Base-by-base conservation (phyloP, 768 basidiomycete species). In the Mycena alexandri region DNA sequence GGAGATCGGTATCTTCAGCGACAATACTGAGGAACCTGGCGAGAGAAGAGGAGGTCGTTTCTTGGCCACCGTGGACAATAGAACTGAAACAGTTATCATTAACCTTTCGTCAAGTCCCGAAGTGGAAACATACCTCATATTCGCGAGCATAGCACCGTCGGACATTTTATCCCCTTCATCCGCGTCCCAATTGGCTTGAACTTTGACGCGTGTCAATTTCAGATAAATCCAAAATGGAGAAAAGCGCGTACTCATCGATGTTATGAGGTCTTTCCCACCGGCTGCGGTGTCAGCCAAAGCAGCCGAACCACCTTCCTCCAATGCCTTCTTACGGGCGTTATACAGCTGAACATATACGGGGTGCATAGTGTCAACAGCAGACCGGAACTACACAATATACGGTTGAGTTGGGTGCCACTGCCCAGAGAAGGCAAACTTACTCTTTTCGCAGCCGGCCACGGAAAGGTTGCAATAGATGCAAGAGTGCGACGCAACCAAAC, bases 41-140 rank as follows among this genome's bases (percentile, higher is more conserved):
- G 14, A 82, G 71, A 3, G 75, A 71, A 5, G 71, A 72, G 11
- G 79, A 77, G 0, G 81, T 80, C 0, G 80, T 82, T 64, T 82
- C 81, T 55, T 78, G 77, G 1, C 74, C 80, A 0, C 79, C 78
- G 36, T 79, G 76, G 19, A 80, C 72, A 24, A 82, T 67, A 6
- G 76, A 75, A 13, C 78, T 79, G 53, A 25, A 53, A 19, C 13
- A 16, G 41, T 21, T 24, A n/a, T 19, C 42, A n/a, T 46, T 16
- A 25, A 55, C 24, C 38, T n/a, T 42, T 11, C 36, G 36, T 2
- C 22, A 52, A 29, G 17, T 13, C 29, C 25, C 34, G 59, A 44
- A 34, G 34, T 36, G 41, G 3, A 19, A 1, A 21, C 72, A 14
- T 29, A 79, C 79, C 75, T 68, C 70, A 79, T 77, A 41, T 79